These are phyloP conservation scores for Lentinula lateritia DNA, from an alignment of 768 basidiomycete genomes.

Conservation along the genomic window DNA sequence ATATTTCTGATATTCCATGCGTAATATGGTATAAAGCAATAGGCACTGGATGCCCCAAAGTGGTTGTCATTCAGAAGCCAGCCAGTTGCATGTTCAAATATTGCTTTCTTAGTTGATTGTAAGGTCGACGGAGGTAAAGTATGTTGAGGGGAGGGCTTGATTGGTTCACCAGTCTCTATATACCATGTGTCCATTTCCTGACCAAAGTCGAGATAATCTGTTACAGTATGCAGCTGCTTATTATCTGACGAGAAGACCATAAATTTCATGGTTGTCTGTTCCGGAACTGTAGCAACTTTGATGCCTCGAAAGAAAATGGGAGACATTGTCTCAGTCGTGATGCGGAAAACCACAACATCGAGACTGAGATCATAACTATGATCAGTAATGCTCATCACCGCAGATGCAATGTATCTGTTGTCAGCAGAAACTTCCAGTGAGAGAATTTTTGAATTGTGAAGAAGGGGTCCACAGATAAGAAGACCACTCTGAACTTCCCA, in stretches of 20 bases:
- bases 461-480: background rate
- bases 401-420: background rate
- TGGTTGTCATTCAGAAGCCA: background rate
- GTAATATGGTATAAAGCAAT: background rate
- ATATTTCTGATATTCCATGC: background rate
- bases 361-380: background rate
- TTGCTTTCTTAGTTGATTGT: background rate
- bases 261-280: background rate
- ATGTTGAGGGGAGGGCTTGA: background rate
- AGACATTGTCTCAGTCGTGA: background rate
- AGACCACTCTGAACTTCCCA: background rate
- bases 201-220: background rate
- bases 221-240: background rate
- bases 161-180: background rate
- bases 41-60: background rate
- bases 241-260: background rate
- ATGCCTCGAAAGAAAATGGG: background rate
- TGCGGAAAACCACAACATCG: background rate
- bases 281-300: background rate
- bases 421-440: background rate
- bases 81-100: background rate
- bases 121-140: background rate
- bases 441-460: background rate
- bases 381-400: background rate
- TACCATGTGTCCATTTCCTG: background rate